Evolutionary conservation across 2,329 filamentous ascomycete genomes (phyloP).

Genomic region (Sporothrix dimorphospora): DNA sequence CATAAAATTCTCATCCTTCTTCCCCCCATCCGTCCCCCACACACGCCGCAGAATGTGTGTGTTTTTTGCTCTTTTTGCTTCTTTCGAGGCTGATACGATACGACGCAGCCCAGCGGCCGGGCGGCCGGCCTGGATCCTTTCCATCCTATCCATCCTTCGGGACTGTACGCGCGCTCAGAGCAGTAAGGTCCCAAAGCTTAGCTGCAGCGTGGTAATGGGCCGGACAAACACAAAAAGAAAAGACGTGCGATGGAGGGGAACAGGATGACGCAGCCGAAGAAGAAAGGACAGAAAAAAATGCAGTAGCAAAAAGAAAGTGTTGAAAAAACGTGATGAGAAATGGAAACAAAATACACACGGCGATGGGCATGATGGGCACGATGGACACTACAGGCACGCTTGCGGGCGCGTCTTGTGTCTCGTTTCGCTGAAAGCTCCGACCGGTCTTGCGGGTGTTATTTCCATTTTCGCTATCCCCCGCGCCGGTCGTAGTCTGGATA

Average conservation of each 20-base stretch:
- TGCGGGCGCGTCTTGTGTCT: neutral
- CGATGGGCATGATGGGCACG: neutral
- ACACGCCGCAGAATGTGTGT: neutral
- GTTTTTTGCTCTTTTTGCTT: neutral
- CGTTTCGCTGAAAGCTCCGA: conserved; percentile 4
- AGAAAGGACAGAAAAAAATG: neutral
- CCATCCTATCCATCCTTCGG: neutral
- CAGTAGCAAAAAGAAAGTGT: no score
- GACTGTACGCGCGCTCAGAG: neutral
- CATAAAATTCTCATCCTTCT: neutral
- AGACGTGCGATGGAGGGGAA: neutral
- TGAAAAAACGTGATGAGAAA: neutral
- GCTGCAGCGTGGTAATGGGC: neutral
- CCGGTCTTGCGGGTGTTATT: neutral
- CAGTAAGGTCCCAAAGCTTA: conserved; percentile 10
- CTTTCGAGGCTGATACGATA: neutral
- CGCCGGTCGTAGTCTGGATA: neutral
- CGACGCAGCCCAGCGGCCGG: neutral
- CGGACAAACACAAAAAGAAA: neutral
- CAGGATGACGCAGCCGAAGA: neutral
- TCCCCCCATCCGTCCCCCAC: neutral
- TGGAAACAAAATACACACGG: neutral
- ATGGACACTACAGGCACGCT: neutral
- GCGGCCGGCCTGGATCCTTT: neutral
- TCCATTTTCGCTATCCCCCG: neutral